Conservation (phyloP, 495 filamentous ascomycete species). For the Trichoderma gamsii region DNA sequence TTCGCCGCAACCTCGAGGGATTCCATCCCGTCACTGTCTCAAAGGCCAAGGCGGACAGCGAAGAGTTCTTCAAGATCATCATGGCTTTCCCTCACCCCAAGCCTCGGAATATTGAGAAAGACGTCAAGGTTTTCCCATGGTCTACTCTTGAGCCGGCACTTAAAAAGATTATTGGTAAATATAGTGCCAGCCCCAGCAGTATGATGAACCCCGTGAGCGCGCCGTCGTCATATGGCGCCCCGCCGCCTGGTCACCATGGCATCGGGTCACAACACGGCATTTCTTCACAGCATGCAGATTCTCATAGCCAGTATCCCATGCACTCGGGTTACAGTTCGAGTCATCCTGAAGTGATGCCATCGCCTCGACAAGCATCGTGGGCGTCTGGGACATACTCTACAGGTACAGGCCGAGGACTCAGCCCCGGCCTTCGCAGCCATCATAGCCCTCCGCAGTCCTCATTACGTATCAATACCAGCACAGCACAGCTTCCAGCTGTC, state of each 20-base stretch:
- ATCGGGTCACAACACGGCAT: conserved; percentile 24
- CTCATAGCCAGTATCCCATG: conserved; percentile 14
- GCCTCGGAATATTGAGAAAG: conserved; percentile 96
- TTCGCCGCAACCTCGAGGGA: conserved; percentile 87
- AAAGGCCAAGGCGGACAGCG: conserved; percentile 83
- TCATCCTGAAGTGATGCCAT: conserved; percentile 15
- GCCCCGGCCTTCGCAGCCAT: not conserved
- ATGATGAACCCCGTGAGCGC: conserved; percentile 28
- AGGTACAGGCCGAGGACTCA: not conserved
- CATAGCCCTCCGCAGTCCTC: conserved; percentile 10
- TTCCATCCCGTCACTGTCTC: conserved; percentile 86
- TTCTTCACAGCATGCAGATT: conserved; percentile 20
- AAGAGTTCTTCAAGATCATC: conserved; percentile 97
- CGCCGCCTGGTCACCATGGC: conserved; percentile 28
- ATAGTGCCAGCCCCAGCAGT: conserved; percentile 38
- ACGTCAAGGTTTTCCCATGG: conserved; percentile 98
- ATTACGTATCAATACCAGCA: conserved; percentile 13
- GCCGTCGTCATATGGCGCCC: conserved; percentile 31
- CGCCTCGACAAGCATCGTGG: conserved; percentile 13
- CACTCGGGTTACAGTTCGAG: not conserved
- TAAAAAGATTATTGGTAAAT: conserved; percentile 98
- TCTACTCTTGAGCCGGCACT: conserved; percentile 72
- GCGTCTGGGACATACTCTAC: conserved; percentile 7
- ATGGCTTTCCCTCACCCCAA: conserved; percentile 96
- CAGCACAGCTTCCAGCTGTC: conserved; percentile 13